A percentile compares a stretch with the other conserved stretches of the same genome.
Evolutionary conservation across 768 basidiomycete genomes (phyloP).

Genomic region (Tricholoma furcatifolium): DNA sequence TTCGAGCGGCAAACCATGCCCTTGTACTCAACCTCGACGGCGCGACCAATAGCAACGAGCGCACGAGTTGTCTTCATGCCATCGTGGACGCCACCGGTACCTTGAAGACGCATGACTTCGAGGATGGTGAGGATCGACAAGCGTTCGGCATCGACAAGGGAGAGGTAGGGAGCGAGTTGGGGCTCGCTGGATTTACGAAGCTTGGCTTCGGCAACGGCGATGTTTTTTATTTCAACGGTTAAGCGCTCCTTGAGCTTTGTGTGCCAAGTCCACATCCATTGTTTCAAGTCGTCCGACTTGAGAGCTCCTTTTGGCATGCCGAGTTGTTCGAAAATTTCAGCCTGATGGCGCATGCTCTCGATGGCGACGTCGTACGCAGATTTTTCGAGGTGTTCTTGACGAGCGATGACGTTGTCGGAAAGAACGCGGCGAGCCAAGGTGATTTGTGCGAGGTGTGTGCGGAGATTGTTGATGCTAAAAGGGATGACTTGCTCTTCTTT

Average conservation of each 20-base stretch:
- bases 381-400: constrained; percentile 81
- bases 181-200: neutral
- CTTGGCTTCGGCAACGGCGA: constrained; percentile 35
- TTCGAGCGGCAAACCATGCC: constrained; percentile 72
- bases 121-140: constrained; percentile 88
- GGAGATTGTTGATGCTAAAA: constrained; percentile 73
- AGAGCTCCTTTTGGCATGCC: constrained; percentile 50
- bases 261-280: constrained; percentile 91
- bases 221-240: constrained; percentile 46
- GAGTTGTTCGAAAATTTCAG: constrained; percentile 53
- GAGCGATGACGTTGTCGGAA: constrained; percentile 63
- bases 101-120: constrained; percentile 81
- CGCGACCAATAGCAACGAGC: constrained; percentile 74
- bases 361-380: constrained; percentile 84
- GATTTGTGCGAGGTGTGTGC: constrained; percentile 66
- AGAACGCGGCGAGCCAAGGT: constrained; percentile 61
- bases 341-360: constrained; percentile 64
- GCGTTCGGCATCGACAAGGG: constrained; percentile 71
- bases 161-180: constrained; percentile 66
- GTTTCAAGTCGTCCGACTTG: constrained; percentile 51
- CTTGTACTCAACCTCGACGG: constrained; percentile 90
- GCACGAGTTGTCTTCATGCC: constrained; percentile 92
- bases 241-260: constrained; percentile 50
- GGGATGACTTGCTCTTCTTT: constrained; percentile 41
- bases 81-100: constrained; percentile 70